Evolutionary conservation across 1,284 basidiomycete genomes (phyloP).

Genomic region (Meira nashicola): DNA sequence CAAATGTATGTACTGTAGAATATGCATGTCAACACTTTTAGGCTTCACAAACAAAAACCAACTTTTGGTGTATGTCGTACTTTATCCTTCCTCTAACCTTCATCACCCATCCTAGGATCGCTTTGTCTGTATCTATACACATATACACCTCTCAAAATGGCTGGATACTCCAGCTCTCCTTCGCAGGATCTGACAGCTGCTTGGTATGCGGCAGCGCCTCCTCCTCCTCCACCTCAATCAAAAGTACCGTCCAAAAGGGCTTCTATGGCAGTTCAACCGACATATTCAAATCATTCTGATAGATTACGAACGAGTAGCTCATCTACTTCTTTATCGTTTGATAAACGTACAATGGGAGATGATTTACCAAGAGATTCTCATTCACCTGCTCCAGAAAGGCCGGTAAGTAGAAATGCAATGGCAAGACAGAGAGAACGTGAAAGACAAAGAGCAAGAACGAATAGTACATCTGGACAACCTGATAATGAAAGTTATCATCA

Average conservation of each 20-base stretch:
- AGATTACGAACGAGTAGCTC: not conserved
- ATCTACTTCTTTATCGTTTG: constrained; percentile 26
- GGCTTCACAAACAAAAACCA: not conserved
- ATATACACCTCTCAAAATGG: too few species aligned
- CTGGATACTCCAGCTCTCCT: not conserved
- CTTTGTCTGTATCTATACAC: not conserved
- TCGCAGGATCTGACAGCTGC: constrained; percentile 18
- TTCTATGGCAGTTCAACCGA: not conserved
- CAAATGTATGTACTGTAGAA: too few species aligned
- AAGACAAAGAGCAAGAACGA: constrained; percentile 14
- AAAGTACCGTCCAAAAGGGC: not conserved
- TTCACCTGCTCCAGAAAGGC: constrained; percentile 29
- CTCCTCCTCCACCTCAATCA: constrained; percentile 26
- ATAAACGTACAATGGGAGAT: constrained; percentile 26
- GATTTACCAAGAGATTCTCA: constrained; percentile 34
- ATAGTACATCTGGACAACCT: constrained; percentile 19
- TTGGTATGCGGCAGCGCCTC: constrained; percentile 38
- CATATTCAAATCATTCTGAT: constrained; percentile 12
- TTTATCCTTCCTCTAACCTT: not conserved
- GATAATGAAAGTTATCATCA: not conserved
- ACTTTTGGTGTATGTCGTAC: not conserved
- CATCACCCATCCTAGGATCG: not conserved
- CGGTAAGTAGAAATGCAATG: constrained; percentile 18
- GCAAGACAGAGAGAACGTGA: constrained; percentile 20
- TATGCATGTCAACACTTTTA: too few species aligned